phyloP scores from a whole-genome alignment of 2,329 filamentous ascomycete species.

The Beauveria sp. region DNA sequence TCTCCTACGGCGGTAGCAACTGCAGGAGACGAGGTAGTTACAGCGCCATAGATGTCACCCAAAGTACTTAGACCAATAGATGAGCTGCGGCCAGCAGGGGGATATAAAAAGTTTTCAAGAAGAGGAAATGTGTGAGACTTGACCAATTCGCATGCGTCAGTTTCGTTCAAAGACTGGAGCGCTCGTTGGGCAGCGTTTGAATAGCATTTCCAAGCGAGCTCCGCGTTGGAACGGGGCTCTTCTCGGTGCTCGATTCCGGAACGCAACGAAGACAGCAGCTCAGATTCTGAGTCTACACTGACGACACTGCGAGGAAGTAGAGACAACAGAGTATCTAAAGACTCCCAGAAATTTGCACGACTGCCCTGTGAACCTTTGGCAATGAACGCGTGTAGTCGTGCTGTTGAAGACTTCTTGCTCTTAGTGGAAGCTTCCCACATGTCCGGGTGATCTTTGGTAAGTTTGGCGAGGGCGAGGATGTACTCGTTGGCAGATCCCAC shows the following conservation, averaged over 20 bases:
- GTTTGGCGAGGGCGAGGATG: slow-evolving; percentile 53
- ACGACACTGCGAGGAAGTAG: slow-evolving; percentile 44
- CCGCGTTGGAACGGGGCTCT: slow-evolving; percentile 61
- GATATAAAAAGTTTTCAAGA: slow-evolving; percentile 46
- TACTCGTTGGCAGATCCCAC: slow-evolving; percentile 66
- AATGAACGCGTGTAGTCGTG: slow-evolving; percentile 62
- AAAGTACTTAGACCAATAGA: slow-evolving; percentile 30
- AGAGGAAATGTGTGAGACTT: slow-evolving; percentile 46
- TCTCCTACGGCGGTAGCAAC: slow-evolving; percentile 42
- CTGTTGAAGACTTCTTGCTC: slow-evolving; percentile 45
- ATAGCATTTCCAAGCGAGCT: slow-evolving; percentile 69
- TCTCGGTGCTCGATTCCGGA: slow-evolving; percentile 66
- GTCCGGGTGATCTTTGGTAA: slow-evolving; percentile 58
- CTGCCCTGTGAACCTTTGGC: slow-evolving; percentile 80
- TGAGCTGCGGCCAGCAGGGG: slow-evolving; percentile 30
- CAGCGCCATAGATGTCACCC: slow-evolving; percentile 39
- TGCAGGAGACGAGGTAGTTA: slow-evolving; percentile 31
- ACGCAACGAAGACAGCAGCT: slow-evolving; percentile 60
- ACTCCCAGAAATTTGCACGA: slow-evolving; percentile 63
- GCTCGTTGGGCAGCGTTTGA: slow-evolving; percentile 54
- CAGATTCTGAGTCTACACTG: slow-evolving; percentile 42
- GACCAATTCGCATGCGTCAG: slow-evolving; percentile 37
- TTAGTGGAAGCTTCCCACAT: slow-evolving; percentile 59
- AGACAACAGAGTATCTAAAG: slow-evolving; percentile 55
- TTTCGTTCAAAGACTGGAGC: slow-evolving; percentile 34